Conservation (phyloP, 768 basidiomycete species). For the Boletus rubropictus region DNA sequence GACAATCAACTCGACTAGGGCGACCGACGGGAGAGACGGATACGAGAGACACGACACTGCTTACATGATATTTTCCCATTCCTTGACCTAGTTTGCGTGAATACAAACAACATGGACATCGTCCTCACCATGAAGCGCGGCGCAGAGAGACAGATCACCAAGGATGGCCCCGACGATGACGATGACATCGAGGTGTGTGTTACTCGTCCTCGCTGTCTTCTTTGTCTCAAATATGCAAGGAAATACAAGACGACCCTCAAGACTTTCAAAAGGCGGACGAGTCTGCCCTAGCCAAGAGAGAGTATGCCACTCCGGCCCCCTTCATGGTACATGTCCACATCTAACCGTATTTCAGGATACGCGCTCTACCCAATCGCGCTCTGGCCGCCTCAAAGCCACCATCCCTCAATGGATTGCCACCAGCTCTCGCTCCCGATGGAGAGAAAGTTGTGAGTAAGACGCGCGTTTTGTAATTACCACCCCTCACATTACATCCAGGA, state of each 20-base stretch:
- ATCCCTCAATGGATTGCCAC: slow-evolving; percentile 22
- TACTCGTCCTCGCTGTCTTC: neutral
- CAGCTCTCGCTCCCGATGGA: slow-evolving; percentile 19
- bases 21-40: neutral
- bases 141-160: slow-evolving; percentile 66
- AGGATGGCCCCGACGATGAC: slow-evolving; percentile 42
- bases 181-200: slow-evolving; percentile 32
- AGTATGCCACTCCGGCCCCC: slow-evolving; percentile 37
- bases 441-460: slow-evolving; percentile 25
- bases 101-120: neutral
- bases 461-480: slow-evolving; percentile 10
- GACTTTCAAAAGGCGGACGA: slow-evolving; percentile 62
- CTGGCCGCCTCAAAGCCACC: slow-evolving; percentile 19
- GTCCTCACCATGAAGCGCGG: slow-evolving; percentile 57
- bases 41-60: slow-evolving; percentile 13
- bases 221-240: slow-evolving; percentile 30
- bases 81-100: neutral
- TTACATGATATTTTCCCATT: slow-evolving; percentile 22
- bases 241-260: slow-evolving; percentile 34
- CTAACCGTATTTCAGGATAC: slow-evolving; percentile 45
- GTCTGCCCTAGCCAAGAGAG: slow-evolving; percentile 45
- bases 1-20: neutral
- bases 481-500: slow-evolving; percentile 18
- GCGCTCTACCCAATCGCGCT: slow-evolving; percentile 53
- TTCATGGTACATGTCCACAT: neutral